A percentile compares a stretch with the other conserved stretches of the same genome.
Conservation (phyloP, 768 basidiomycete species). For the Podaxis sp. region DNA sequence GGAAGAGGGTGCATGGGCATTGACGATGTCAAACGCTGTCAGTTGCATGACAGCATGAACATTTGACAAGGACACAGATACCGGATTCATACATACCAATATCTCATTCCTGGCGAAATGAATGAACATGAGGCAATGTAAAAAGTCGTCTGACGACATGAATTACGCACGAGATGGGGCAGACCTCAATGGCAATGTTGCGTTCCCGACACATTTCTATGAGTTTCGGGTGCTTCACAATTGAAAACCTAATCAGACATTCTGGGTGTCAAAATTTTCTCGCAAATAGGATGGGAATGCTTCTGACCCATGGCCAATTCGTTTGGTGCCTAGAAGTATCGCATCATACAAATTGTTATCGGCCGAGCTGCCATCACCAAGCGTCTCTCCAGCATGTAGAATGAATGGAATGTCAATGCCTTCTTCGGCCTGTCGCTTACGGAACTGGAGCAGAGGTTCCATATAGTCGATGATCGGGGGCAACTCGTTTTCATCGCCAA, state of each 20-base stretch:
- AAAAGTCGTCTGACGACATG: constrained; percentile 5
- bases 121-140: not conserved
- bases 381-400: constrained; percentile 80
- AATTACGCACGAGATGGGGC: constrained; percentile 57
- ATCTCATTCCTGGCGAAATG: constrained; percentile 61
- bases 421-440: constrained; percentile 52
- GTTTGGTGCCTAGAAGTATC: constrained; percentile 72
- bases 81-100: constrained; percentile 41
- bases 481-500: constrained; percentile 68
- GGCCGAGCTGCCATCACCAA: constrained; percentile 70
- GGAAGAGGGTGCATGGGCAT: constrained; percentile 82
- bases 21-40: constrained; percentile 69
- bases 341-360: constrained; percentile 80
- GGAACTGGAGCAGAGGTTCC: constrained; percentile 59
- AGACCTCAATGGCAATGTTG: not conserved
- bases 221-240: constrained; percentile 33
- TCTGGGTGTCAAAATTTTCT: not conserved
- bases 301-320: constrained; percentile 77
- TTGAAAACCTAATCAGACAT: constrained; percentile 51
- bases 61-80: not conserved
- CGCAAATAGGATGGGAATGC: not conserved
- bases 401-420: constrained; percentile 72
- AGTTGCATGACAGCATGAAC: constrained; percentile 3
- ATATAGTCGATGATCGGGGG: constrained; percentile 64
- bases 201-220: not conserved